Evolutionary conservation across 441 rosid species (phyloP).

Genomic region (Hypseocharis bilobata): DNA sequence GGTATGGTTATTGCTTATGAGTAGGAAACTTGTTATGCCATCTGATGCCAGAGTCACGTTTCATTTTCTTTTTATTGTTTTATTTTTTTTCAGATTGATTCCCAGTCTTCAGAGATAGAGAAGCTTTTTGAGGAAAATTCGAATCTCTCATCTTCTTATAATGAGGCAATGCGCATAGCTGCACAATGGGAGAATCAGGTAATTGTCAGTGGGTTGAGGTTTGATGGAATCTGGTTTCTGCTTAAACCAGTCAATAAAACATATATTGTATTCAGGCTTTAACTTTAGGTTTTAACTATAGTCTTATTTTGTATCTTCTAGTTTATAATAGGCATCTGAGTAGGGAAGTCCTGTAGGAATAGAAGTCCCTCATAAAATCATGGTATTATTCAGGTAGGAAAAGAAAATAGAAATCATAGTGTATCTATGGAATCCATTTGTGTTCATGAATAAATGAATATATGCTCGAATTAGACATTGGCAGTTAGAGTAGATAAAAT

Average conservation of each 20-base stretch:
- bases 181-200: constrained; percentile 94
- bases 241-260: neutral
- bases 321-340: neutral
- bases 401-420: neutral
- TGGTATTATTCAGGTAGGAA: neutral
- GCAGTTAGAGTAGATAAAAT: too few species aligned
- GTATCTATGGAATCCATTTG: neutral
- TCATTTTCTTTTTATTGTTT: constrained; percentile 6
- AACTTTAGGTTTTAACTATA: neutral
- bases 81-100: constrained; percentile 58
- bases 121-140: constrained; percentile 84
- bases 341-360: neutral
- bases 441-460: neutral
- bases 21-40: neutral
- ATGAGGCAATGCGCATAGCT: constrained; percentile 55
- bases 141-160: constrained; percentile 49
- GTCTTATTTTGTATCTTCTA: neutral
- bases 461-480: neutral
- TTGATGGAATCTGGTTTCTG: constrained; percentile 9
- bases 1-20: constrained; percentile 33
- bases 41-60: neutral
- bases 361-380: neutral
- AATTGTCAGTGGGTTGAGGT: constrained; percentile 11
- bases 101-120: constrained; percentile 92
- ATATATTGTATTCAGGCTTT: neutral